Conservation (phyloP, 23 red algal species). For the Gracilariopsis chorda region DNA sequence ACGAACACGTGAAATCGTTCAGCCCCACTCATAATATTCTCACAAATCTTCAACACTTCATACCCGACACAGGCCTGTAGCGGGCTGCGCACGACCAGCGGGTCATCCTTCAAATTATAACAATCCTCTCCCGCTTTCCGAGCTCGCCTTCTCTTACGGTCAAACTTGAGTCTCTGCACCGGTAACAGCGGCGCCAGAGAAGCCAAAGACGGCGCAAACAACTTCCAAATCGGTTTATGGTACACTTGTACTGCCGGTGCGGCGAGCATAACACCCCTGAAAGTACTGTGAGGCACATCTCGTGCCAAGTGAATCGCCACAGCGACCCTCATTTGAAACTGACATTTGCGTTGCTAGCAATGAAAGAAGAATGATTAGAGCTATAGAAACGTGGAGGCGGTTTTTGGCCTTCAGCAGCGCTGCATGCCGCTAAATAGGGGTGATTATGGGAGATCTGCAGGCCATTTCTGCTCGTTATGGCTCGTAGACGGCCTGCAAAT, state of each 20-base stretch:
- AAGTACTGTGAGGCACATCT: slow-evolving; percentile 9
- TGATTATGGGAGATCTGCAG: too few species aligned
- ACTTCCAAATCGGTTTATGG: slow-evolving; percentile 64
- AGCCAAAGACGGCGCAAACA: slow-evolving; percentile 69
- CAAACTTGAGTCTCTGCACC: slow-evolving; percentile 80
- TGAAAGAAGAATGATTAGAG: too few species aligned
- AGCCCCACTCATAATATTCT: slow-evolving; percentile 70
- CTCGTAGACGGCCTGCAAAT: too few species aligned
- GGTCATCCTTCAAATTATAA: slow-evolving; percentile 14
- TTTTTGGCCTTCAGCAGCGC: too few species aligned
- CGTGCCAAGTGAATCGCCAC: slow-evolving; percentile 71
- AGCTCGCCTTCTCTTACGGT: slow-evolving; percentile 8
- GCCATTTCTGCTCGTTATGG: too few species aligned
- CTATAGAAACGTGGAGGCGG: too few species aligned
- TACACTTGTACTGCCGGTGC: slow-evolving; percentile 74
- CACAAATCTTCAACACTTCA: slow-evolving; percentile 70
- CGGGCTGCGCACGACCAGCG: slow-evolving; percentile 56
- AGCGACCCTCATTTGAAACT: slow-evolving; percentile 79
- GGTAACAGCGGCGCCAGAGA: slow-evolving; percentile 67
- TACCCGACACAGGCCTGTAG: slow-evolving; percentile 63
- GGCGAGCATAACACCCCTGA: slow-evolving; percentile 69
- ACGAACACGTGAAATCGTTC: slow-evolving; percentile 48
- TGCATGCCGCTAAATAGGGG: too few species aligned
- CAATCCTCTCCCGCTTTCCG: background rate
- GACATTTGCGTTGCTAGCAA: too few species aligned